Evolutionary conservation across 371 early-diverging fungal species (phyloP).

Genomic region (Mortierella sp.): DNA sequence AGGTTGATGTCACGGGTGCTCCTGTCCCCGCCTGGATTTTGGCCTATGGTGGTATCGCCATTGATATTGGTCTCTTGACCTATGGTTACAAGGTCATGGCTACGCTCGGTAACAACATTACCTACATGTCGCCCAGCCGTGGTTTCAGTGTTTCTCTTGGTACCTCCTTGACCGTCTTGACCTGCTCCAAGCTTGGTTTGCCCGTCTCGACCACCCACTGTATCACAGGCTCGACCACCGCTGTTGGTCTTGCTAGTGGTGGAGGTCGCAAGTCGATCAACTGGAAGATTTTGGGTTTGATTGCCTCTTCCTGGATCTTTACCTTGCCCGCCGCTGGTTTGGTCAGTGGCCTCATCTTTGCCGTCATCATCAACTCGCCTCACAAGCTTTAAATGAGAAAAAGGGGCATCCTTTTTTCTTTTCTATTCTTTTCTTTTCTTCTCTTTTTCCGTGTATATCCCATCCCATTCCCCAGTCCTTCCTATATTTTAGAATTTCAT

Average conservation of each 20-base stretch:
- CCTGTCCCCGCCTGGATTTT: slow-evolving; percentile 82
- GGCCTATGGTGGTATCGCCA: slow-evolving; percentile 81
- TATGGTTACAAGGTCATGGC: slow-evolving; percentile 81
- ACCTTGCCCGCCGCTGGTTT: slow-evolving; percentile 84
- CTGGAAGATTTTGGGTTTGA: slow-evolving; percentile 82
- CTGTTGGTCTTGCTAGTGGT: slow-evolving; percentile 76
- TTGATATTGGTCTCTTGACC: slow-evolving; percentile 82
- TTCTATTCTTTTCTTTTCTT: background rate
- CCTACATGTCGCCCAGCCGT: slow-evolving; percentile 85
- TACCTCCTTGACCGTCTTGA: slow-evolving; percentile 86
- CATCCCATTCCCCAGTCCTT: too few relatives aligned
- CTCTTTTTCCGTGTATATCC: too few relatives aligned
- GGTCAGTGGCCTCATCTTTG: slow-evolving; percentile 74
- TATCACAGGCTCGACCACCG: slow-evolving; percentile 86
- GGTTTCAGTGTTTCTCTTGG: slow-evolving; percentile 87
- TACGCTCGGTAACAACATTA: slow-evolving; percentile 85
- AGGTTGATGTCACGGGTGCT: slow-evolving; percentile 59
- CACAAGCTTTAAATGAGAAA: slow-evolving; percentile 34
- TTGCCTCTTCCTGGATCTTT: slow-evolving; percentile 80
- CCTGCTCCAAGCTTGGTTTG: slow-evolving; percentile 82
- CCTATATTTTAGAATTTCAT: too few relatives aligned
- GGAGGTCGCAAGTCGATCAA: slow-evolving; percentile 72
- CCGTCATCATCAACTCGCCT: slow-evolving; percentile 70
- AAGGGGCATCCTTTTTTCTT: slow-evolving; percentile 16
- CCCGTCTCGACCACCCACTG: slow-evolving; percentile 93